Conservation (phyloP, 2,329 filamentous ascomycete genomes). For the Aspergillus luchuensis region DNA sequence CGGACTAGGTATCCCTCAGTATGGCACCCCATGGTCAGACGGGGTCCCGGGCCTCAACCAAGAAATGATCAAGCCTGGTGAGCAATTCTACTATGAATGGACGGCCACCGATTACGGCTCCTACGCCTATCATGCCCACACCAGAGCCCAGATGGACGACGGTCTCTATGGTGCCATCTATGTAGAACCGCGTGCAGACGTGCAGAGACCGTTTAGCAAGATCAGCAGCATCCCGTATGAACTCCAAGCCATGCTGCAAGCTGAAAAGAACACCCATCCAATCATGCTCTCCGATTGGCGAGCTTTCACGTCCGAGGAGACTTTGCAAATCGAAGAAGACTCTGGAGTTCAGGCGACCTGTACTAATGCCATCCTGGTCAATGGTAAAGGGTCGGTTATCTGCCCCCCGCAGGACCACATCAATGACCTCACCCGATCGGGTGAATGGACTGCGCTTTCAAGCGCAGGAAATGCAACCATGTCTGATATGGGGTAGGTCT, state of each 20-base stretch:
- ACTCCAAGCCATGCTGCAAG: conserved; percentile 50
- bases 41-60: conserved; percentile 61
- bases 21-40: conserved; percentile 59
- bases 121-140: conserved; percentile 61
- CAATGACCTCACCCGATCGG: conserved; percentile 24
- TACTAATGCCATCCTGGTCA: conserved; percentile 62
- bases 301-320: conserved; percentile 54
- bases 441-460: conserved; percentile 23
- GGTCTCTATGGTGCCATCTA: conserved; percentile 57
- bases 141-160: conserved; percentile 58
- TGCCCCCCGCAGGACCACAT: conserved; percentile 54
- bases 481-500: conserved; percentile 37
- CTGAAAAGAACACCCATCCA: conserved; percentile 51
- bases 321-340: conserved; percentile 33
- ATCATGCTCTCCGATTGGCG: conserved; percentile 60
- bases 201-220: conserved; percentile 52
- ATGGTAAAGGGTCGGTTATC: conserved; percentile 59
- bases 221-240: conserved; percentile 49
- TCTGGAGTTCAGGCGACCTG: conserved; percentile 37
- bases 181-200: conserved; percentile 31
- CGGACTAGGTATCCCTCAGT: conserved; percentile 38
- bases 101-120: conserved; percentile 57
- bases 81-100: conserved; percentile 56
- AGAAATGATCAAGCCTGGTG: conserved; percentile 53
- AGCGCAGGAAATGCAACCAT: conserved; percentile 20